Base-by-base conservation (phyloP, 805 yeast species). In the Candida nitratophila region DNA sequence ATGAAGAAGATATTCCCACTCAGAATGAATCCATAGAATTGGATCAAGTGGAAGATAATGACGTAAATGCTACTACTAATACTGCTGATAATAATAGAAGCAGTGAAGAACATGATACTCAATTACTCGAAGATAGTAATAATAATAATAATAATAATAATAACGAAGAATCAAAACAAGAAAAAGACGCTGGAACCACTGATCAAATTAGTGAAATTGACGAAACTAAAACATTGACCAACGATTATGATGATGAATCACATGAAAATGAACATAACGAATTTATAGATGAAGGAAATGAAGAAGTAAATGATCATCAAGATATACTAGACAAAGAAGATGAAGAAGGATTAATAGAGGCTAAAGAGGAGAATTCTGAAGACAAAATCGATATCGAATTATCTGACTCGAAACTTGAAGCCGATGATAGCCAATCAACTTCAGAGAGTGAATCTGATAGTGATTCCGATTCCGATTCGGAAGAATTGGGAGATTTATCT, bases 181-280 rank as follows among this genome's bases (percentile, higher is more conserved):
- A 47, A 48, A 39, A 10, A 47, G 48, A n/a, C 48, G 47, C 14
- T 59, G n/a, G n/a, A n/a, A n/a, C n/a, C n/a, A 62, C 7, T 31
- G 15, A n/a, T 9, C 14, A 6, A 31, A 5, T 12, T 6, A 10
- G 10, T 24, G 27, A 24, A 24, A 24, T 6, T 31, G 17, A 31
- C 19, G 72, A 67, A 34, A 59, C 56, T n/a, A 32, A 41, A 22
- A 40, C 27, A 20, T 42, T 41, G 10, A 6, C 27, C 5, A 17
- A 19, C n/a, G 36, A n/a, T 22, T 16, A 4, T 9, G 14, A 12
- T 22, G n/a, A n/a, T n/a, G n/a, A n/a, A n/a, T n/a, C n/a, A n/a
- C n/a, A n/a, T n/a, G 31, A 16, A 11, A 40, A 15, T 15, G 17
- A 8, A 24, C 10, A 37, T 19, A 46, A 40, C 11, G 24, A 24